phyloP scores from a whole-genome alignment of 169 alveolate species.

The Theileria sp. region DNA sequence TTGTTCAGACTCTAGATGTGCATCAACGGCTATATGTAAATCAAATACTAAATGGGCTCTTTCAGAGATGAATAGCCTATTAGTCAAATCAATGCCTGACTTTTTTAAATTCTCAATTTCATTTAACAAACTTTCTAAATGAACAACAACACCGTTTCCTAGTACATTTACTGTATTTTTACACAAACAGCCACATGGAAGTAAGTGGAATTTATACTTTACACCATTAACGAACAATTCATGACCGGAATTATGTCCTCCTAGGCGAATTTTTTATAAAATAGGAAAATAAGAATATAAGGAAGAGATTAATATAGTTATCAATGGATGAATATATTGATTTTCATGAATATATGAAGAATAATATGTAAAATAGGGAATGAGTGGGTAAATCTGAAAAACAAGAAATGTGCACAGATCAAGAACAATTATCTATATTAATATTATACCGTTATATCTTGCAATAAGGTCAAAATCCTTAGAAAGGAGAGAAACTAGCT shows the following conservation, averaged over 20 bases:
- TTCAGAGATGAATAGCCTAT: constrained; percentile 82
- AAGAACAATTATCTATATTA: neutral
- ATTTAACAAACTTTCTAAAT: constrained; percentile 63
- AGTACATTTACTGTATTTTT: constrained; percentile 75
- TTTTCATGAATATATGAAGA: neutral
- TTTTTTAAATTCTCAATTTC: constrained; percentile 46
- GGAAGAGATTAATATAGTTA: neutral
- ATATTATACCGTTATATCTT: constrained; percentile 85
- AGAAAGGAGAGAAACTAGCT: constrained; percentile 89
- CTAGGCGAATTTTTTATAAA: neutral
- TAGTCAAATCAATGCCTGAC: constrained; percentile 57
- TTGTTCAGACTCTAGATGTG: constrained; percentile 68
- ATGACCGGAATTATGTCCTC: constrained; percentile 94
- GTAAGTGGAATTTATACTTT: constrained; percentile 87
- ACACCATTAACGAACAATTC: constrained; percentile 77
- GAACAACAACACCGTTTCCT: constrained; percentile 93
- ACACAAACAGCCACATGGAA: constrained; percentile 91
- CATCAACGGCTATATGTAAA: constrained; percentile 75
- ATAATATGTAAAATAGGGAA: neutral
- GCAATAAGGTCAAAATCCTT: constrained; percentile 84
- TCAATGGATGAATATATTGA: neutral
- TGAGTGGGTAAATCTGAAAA: neutral
- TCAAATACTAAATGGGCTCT: constrained; percentile 89
- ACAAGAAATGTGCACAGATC: neutral
- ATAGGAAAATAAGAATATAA: neutral